These are phyloP conservation scores for Thraustochytrium sp. DNA, from an alignment of 352 stramenopile genomes.

Conservation along the genomic window DNA sequence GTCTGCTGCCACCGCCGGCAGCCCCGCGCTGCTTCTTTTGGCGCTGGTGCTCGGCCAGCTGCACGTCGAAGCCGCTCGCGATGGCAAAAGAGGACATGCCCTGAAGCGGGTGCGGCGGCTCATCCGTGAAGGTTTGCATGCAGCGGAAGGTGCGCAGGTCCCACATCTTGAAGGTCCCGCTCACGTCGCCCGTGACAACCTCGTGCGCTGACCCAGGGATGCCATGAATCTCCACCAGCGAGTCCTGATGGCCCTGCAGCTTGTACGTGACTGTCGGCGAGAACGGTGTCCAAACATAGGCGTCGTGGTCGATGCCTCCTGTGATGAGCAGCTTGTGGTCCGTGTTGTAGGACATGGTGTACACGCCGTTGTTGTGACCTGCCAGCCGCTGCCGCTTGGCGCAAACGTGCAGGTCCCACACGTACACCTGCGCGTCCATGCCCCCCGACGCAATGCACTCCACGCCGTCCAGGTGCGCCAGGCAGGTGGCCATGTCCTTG, in stretches of 20 bases:
- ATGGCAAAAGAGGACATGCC: slow-evolving; percentile 37
- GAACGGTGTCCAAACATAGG: slow-evolving; percentile 51
- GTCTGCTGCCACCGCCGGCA: no score
- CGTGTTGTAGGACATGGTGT: slow-evolving; percentile 48
- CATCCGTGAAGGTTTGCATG: slow-evolving; percentile 50
- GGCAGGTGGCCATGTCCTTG: slow-evolving; percentile 49
- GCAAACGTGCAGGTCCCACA: slow-evolving; percentile 53
- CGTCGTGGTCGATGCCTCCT: slow-evolving; percentile 52
- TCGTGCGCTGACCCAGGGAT: slow-evolving; percentile 48
- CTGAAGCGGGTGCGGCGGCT: background rate
- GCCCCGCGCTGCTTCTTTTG: no score
- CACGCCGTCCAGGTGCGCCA: slow-evolving; percentile 48
- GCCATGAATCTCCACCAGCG: slow-evolving; percentile 48
- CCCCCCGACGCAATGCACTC: slow-evolving; percentile 52
- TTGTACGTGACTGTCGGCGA: slow-evolving; percentile 49
- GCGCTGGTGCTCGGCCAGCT: background rate
- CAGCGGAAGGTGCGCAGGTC: slow-evolving; percentile 52
- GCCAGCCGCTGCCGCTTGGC: slow-evolving; percentile 45
- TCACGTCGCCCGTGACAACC: slow-evolving; percentile 50
- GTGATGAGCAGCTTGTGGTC: slow-evolving; percentile 48
- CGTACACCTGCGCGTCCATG: slow-evolving; percentile 49
- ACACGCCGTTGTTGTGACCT: slow-evolving; percentile 52
- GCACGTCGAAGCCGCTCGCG: slow-evolving; percentile 8
- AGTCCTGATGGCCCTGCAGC: slow-evolving; percentile 50
- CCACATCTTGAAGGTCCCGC: slow-evolving; percentile 52